Percentiles rank a stretch among this genome's conserved stretches.
These are phyloP conservation scores for Periconia sp. DNA, from an alignment of 2,329 filamentous ascomycete species.

Conservation along the genomic window DNA sequence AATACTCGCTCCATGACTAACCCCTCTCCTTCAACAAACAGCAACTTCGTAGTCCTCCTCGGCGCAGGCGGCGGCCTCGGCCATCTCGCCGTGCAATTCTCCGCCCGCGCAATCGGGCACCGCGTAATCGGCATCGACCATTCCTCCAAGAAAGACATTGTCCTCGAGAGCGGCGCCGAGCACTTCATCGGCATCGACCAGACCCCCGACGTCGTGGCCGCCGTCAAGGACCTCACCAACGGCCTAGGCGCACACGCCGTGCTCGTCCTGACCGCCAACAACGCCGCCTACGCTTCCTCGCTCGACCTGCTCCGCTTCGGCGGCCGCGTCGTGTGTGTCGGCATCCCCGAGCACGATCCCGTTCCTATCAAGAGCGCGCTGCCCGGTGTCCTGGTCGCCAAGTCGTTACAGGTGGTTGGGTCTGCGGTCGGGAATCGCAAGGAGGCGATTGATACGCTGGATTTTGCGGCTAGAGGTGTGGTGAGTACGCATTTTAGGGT, in stretches of 20 bases:
- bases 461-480: constrained; percentile 46
- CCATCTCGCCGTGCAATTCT: constrained; percentile 64
- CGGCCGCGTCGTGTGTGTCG: constrained; percentile 50
- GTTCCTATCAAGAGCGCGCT: constrained; percentile 46
- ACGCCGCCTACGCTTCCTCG: constrained; percentile 48
- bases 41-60: constrained; percentile 59
- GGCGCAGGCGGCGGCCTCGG: constrained; percentile 65
- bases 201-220: constrained; percentile 52
- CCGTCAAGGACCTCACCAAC: constrained; percentile 59
- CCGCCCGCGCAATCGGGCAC: constrained; percentile 61
- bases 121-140: constrained; percentile 68
- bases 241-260: constrained; percentile 64
- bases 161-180: constrained; percentile 64
- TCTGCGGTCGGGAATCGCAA: constrained; percentile 50
- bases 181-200: constrained; percentile 66
- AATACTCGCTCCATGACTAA: neutral
- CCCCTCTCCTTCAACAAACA: neutral
- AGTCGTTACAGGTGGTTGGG: constrained; percentile 48
- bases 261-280: constrained; percentile 56
- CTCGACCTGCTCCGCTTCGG: constrained; percentile 48
- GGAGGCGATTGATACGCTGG: constrained; percentile 53
- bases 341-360: constrained; percentile 51
- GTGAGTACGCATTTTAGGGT: constrained; percentile 52
- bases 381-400: constrained; percentile 46
- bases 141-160: constrained; percentile 64